Base-by-base conservation (phyloP, 495 filamentous ascomycete genomes). In the Aspergillus coremiiformis region DNA sequence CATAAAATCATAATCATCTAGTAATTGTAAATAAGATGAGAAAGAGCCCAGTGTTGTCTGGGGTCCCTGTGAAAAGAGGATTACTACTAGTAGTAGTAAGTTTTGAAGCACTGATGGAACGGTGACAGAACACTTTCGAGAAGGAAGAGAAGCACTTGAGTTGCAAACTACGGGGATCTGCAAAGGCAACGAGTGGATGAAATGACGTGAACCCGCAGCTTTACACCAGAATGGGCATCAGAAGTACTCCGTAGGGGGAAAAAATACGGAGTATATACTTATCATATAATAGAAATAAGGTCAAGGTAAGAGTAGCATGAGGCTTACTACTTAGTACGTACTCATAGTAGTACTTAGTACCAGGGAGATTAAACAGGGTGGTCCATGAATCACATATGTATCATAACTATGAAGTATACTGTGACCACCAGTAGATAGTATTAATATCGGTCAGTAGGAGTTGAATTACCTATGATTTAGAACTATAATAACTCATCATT, bases 201-300 rank as follows among this genome's bases (percentile, higher is more conserved):
- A 52, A 53, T 53, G 51, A 53, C 51, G 51, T 53, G 43, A 43
- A 46, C 44, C 51, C 42, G 33, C 15, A 29, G 24, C 26, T 44
- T 39, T 32, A 26, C 23, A 50, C 20, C 39, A 49, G 30, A 49
- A 49, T 39, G 12, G 30, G 35, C 4, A 17, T 10, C 10, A 35
- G 12, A 15, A 14, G 32, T 12, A 14, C 32, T 35, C 4, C 10
- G 32, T 35, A 15, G n/a, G n/a, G n/a, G n/a, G n/a, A n/a, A n/a
- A n/a, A 35, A 35, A 35, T 35, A 35, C 4, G n/a, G 12, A 35
- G 32, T 14, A 35, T 12, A 35, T n/a, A n/a, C n/a, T n/a, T n/a
- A n/a, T n/a, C n/a, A n/a, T n/a, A n/a, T 6, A 35, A 35, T 35
- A 35, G 32, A 35, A 35, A 35, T 35, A 35, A 35, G 5, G 5